Conservation (phyloP, 306 rosid genomes). For the Trifolium fragiferum region DNA sequence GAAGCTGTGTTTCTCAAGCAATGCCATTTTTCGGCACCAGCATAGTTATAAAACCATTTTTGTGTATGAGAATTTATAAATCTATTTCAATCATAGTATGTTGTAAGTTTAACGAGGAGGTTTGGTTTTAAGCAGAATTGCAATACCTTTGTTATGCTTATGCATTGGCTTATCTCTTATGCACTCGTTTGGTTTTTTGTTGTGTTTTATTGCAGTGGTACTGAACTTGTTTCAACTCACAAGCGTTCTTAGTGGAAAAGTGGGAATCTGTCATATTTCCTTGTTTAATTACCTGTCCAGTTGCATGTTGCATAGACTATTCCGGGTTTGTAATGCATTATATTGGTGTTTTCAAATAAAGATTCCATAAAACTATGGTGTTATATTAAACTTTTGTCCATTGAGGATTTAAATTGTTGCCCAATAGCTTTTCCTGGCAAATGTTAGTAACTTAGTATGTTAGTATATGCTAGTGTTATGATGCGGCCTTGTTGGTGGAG, state of each 20-base stretch:
- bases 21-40: not conserved
- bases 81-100: conserved; percentile 9
- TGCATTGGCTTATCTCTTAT: not conserved
- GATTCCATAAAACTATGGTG: conserved; percentile 33
- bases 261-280: conserved; percentile 24
- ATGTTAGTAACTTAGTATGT: too few species aligned
- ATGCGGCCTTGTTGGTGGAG: too few species aligned
- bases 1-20: not conserved
- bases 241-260: conserved; percentile 4
- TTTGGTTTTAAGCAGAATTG: not conserved
- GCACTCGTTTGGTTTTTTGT: conserved; percentile 19
- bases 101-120: not conserved
- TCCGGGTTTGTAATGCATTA: conserved; percentile 26
- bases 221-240: conserved; percentile 28
- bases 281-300: not conserved
- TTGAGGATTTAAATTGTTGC: not conserved
- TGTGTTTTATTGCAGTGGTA: conserved; percentile 35
- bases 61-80: not conserved
- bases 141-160: not conserved
- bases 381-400: not conserved
- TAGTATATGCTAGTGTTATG: too few species aligned
- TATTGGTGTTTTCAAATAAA: conserved; percentile 39
- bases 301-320: conserved; percentile 30
- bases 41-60: not conserved
- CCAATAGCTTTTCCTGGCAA: conserved; percentile 5